phyloP scores from a whole-genome alignment of 1,284 basidiomycete species.

The Rhodofomes roseus region DNA sequence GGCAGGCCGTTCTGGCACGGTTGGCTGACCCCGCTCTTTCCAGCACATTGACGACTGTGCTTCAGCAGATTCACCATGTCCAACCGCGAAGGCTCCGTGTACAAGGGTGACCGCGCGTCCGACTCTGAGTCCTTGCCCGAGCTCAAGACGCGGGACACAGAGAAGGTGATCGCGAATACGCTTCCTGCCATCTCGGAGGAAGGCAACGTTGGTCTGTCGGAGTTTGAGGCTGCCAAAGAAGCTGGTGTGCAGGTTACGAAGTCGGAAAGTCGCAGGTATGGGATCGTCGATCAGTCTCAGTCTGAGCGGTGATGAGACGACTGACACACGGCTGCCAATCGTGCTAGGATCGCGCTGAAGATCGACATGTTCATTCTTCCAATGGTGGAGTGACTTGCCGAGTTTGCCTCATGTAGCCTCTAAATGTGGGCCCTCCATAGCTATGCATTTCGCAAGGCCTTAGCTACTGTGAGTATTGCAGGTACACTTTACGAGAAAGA shows the following conservation, averaged over 20 bases:
- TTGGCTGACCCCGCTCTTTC: background rate
- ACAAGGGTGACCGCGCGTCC: background rate
- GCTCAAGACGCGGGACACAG: background rate
- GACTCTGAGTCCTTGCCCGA: background rate
- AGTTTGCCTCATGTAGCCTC: background rate
- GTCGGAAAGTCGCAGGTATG: constrained; percentile 12
- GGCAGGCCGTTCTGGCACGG: background rate
- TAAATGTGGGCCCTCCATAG: constrained; percentile 4
- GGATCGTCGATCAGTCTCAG: background rate
- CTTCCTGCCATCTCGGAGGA: constrained; percentile 6
- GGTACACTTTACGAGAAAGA: background rate
- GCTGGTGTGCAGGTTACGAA: constrained; percentile 12
- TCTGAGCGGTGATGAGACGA: background rate
- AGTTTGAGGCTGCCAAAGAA: constrained; percentile 16
- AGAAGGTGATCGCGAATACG: constrained; percentile 5
- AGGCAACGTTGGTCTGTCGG: constrained; percentile 14
- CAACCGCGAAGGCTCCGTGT: background rate
- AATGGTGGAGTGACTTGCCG: constrained; percentile 8
- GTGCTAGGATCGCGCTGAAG: constrained; percentile 15
- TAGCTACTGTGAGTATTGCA: constrained; percentile 11
- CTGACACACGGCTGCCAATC: background rate
- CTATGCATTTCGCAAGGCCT: constrained; percentile 18
- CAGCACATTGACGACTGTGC: background rate
- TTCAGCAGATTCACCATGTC: background rate
- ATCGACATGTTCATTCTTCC: constrained; percentile 18